Base-by-base conservation (phyloP, 2,329 filamentous ascomycete genomes). In the Sarocladium brachiariae region DNA sequence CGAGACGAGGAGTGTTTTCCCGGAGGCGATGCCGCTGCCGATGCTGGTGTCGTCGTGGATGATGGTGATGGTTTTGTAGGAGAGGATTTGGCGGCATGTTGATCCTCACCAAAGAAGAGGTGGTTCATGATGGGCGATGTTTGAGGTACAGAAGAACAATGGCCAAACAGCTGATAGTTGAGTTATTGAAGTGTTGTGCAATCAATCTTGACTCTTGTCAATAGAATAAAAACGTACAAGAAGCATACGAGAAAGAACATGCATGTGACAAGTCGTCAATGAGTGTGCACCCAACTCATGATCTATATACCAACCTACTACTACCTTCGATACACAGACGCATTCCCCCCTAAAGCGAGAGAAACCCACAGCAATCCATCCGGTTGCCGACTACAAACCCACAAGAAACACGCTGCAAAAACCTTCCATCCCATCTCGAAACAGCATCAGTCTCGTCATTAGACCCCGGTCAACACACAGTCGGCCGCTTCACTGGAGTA, bases 1-100 rank as follows among this genome's bases (percentile, higher is more conserved):
- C 54, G 3, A 53, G 56, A 25, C 30, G 24, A 33, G 9, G 43
- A 47, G 27, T 47, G 43, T 47, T 47, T 47, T 47, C 21, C 11
- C 30, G 39, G 18, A 6, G 6, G 9, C 9, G 43, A 8, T 21
- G 43, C 25, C 9, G 43, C 3, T 47, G 43, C 10, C n/a, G 21
- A 25, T n/a, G 39, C 4, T n/a, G 39, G n/a, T 10, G 43, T 13
- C 27, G 27, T 13, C 27, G 27, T 7, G 27, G 43, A 6, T 47
- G 25, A 5, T 25, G 5, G 18, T n/a, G 39, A 14, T n/a, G 39
- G 18, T 10, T 21, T 47, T 30, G 43, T 19, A n/a, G n/a, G 18
- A n/a, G 43, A 47, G 24, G 43, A 30, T 31, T 24, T 27, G 24
- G 24, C 13, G 23, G 3, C 21, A 7, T 25, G 19, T 19, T 10